These are phyloP conservation scores for Pestalotiopsis sp. DNA, from an alignment of 2,329 filamentous ascomycete species.

Conservation along the genomic window DNA sequence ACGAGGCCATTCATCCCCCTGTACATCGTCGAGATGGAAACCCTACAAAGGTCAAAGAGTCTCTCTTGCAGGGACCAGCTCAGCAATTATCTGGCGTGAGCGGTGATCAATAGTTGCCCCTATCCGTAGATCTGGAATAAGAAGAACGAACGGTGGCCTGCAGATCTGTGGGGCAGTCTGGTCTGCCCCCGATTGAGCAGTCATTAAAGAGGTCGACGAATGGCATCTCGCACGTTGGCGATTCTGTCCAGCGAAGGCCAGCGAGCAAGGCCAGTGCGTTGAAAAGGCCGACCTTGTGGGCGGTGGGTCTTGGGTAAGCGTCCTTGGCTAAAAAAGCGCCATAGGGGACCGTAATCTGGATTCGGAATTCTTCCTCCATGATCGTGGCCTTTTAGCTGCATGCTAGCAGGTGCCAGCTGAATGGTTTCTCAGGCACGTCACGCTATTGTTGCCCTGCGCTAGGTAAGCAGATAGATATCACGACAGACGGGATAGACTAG, in stretches of 20 bases:
- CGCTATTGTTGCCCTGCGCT: background rate
- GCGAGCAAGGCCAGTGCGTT: background rate
- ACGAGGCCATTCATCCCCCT: too few relatives aligned
- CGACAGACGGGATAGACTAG: background rate
- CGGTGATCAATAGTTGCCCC: background rate
- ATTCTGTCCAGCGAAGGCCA: background rate
- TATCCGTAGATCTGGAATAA: slow-evolving; percentile 6
- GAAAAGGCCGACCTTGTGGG: background rate
- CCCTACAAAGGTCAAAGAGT: background rate
- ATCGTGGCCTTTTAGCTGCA: background rate
- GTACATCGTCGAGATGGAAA: background rate
- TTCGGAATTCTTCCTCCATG: background rate
- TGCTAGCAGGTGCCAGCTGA: background rate
- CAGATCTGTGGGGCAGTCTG: background rate
- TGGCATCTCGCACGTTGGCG: background rate
- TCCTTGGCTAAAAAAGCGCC: background rate
- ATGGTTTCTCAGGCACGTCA: background rate
- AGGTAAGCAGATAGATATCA: background rate
- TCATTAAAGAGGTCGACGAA: background rate
- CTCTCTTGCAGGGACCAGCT: background rate
- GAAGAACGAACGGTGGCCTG: background rate
- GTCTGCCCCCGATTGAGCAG: background rate
- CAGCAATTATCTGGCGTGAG: background rate
- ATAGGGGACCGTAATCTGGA: background rate
- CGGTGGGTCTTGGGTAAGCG: background rate